Evolutionary conservation across 2,329 filamentous ascomycete species (phyloP), one percentile per base, ranked within the genome.

Genomic region (Aspergillus felis): DNA sequence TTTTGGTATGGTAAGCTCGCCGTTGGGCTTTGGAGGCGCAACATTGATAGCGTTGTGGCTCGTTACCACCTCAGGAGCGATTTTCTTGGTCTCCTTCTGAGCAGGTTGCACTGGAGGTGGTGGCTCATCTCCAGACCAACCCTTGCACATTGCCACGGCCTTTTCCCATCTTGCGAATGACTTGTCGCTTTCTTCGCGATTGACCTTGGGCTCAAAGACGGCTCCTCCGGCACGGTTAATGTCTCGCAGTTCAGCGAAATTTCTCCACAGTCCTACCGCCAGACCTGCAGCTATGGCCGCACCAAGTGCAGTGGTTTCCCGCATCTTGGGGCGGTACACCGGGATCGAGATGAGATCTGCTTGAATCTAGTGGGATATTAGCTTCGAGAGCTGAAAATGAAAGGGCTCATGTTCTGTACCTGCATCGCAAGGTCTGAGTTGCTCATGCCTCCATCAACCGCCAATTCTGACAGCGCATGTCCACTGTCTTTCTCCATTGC

Each of bases 341-440:
- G 87, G 87, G 65, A 95, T 93, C 44, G 86, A 85, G 66, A 88
- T 90, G 41, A 95, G 82, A 74, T 95, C 88, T 58, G 91, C 88
- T 80, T 96, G 91, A 4, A 88, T 90, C 82, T 89, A 61, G 51
- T 29, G 17, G n/a, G 6, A 6, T 6, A 49, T 53, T 54, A 52
- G 42, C 22, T 5, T 44, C 29, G 4, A 20, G 7, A 6, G 22
- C 44, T 7, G 32, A 29, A 3, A 22, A 9, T 54, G 55, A 70
- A 68, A 32, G 68, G 66, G 24, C 27, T 17, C 28, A 53, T 22
- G 3, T 56, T 56, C 64, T 73, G 54, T 74, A 82, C 81, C 75
- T 89, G 91, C 92, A 96, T 96, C 75, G 88, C 90, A 53, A 96
- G 81, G 71, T 92, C 88, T 3, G 90, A 93, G 75, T 90, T 93